These are phyloP conservation scores for Penicillium atrosanguineum DNA, from an alignment of 495 filamentous ascomycete genomes.

Conservation along the genomic window DNA sequence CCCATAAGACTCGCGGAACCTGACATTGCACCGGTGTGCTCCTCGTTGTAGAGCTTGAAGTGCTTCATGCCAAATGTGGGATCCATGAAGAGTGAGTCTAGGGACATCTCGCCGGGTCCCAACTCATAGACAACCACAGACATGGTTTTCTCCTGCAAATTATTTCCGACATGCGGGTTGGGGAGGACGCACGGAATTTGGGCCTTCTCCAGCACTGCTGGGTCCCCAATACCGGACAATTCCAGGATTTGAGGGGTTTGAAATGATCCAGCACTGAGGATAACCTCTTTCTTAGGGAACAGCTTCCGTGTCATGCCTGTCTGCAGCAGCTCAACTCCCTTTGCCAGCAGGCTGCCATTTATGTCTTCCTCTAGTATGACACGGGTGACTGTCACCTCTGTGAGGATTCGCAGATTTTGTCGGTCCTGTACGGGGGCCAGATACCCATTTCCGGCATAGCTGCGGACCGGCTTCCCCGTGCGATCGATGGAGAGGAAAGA, in stretches of 20 bases:
- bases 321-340: neutral
- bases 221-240: conserved; percentile 48
- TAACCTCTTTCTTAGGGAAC: conserved; percentile 48
- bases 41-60: neutral
- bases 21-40: conserved; percentile 7
- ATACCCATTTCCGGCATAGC: conserved; percentile 37
- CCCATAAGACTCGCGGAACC: conserved; percentile 6
- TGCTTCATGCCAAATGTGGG: conserved; percentile 1
- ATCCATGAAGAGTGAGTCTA: conserved; percentile 2
- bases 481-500: conserved; percentile 34
- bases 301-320: conserved; percentile 18
- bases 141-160: conserved; percentile 36
- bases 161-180: conserved; percentile 36
- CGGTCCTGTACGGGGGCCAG: conserved; percentile 1
- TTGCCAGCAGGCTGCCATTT: neutral
- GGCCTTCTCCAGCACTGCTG: conserved; percentile 8
- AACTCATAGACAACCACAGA: neutral
- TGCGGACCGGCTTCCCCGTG: conserved; percentile 34
- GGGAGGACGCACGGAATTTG: conserved; percentile 29
- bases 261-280: conserved; percentile 46
- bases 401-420: conserved; percentile 6
- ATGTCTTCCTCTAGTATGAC: neutral
- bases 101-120: neutral
- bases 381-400: neutral
- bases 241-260: conserved; percentile 49